These are phyloP conservation scores for Meripilus lineatus DNA, from an alignment of 1,284 basidiomycete species.

Conservation along the genomic window DNA sequence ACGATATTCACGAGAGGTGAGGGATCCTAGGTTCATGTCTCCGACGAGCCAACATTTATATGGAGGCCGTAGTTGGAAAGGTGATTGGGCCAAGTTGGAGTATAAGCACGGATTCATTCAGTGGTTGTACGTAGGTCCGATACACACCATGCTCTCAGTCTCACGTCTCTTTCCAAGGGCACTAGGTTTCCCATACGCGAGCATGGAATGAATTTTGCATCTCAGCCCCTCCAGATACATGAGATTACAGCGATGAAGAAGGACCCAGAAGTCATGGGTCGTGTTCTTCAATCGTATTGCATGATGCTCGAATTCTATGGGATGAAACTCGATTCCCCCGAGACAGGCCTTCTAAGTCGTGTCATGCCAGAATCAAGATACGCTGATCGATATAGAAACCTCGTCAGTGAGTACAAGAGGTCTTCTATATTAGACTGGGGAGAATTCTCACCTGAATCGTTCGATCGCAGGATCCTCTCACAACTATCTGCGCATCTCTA, in stretches of 20 bases:
- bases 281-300: slow-evolving; percentile 56
- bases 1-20: slow-evolving; percentile 58
- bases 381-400: slow-evolving; percentile 52
- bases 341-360: slow-evolving; percentile 54
- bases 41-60: neutral
- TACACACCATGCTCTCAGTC: neutral
- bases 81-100: slow-evolving; percentile 61
- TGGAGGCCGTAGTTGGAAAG: slow-evolving; percentile 48
- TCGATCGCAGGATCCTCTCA: slow-evolving; percentile 48
- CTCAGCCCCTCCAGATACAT: slow-evolving; percentile 61
- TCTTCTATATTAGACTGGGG: neutral
- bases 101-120: slow-evolving; percentile 69
- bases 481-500: slow-evolving; percentile 74
- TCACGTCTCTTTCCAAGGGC: neutral
- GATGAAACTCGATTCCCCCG: slow-evolving; percentile 52
- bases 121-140: slow-evolving; percentile 52
- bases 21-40: slow-evolving; percentile 13
- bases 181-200: slow-evolving; percentile 65
- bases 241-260: slow-evolving; percentile 59
- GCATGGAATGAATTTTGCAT: slow-evolving; percentile 62
- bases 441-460: neutral
- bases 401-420: slow-evolving; percentile 47
- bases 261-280: slow-evolving; percentile 42
- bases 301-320: slow-evolving; percentile 77
- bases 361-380: slow-evolving; percentile 35